phyloP scores from a whole-genome alignment of 2,329 filamentous ascomycete species.

The Trichophyton mentagrophytes region DNA sequence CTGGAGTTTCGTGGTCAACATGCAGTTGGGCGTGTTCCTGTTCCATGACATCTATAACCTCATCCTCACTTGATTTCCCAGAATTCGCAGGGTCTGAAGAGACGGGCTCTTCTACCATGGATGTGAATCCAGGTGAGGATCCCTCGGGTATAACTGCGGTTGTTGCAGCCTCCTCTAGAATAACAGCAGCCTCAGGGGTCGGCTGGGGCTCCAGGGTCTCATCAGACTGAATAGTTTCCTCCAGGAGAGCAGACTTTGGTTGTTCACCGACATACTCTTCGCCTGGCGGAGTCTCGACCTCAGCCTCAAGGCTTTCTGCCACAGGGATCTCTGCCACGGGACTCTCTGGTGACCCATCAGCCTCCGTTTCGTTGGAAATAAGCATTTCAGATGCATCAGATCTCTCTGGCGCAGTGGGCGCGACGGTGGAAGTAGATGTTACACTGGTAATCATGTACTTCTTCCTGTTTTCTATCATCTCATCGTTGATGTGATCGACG shows the following conservation, averaged over 20 bases:
- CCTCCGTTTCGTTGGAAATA: neutral
- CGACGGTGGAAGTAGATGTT: neutral
- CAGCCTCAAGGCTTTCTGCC: neutral
- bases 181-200: neutral
- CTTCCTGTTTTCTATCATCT: neutral
- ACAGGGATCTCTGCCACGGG: neutral
- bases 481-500: constrained; percentile 23
- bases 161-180: neutral
- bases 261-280: neutral
- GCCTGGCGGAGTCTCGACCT: neutral
- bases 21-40: neutral
- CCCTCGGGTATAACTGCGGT: neutral
- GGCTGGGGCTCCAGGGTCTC: neutral
- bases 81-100: neutral
- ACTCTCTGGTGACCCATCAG: neutral
- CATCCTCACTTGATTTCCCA: neutral
- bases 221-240: neutral
- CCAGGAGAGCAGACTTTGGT: neutral
- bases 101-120: neutral
- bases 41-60: neutral
- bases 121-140: neutral
- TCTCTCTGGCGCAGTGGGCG: neutral
- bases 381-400: neutral
- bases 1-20: neutral
- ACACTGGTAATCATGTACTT: neutral